Evolutionary conservation across 768 basidiomycete species (phyloP).

Genomic region (Goffeauzyma gilvescens): DNA sequence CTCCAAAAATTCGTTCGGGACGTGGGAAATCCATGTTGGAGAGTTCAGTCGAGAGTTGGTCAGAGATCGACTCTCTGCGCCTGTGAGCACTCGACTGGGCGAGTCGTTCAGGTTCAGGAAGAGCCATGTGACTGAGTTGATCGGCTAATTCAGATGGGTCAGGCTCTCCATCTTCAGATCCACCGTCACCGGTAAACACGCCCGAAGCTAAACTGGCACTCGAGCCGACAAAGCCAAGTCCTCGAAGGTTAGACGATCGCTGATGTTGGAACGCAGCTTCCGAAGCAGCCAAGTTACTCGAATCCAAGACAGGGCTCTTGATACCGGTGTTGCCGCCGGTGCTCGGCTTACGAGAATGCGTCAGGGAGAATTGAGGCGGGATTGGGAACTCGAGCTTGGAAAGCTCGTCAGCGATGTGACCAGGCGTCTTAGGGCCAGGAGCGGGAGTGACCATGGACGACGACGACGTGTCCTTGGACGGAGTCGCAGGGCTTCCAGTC

Average conservation of each 20-base stretch:
- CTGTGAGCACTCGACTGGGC: constrained; percentile 14
- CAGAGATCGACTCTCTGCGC: constrained; percentile 25
- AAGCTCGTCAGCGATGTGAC: constrained; percentile 22
- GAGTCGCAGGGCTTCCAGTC: no score
- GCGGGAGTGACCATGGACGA: no score
- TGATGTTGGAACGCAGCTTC: no score
- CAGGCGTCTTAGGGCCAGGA: constrained; percentile 21
- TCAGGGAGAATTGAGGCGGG: constrained; percentile 17
- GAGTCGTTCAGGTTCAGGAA: constrained; percentile 30
- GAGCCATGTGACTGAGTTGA: constrained; percentile 2
- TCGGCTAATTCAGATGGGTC: constrained; percentile 7
- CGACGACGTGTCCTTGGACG: no score
- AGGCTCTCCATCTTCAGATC: not conserved
- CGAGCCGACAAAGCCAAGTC: no score
- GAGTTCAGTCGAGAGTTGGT: constrained; percentile 21
- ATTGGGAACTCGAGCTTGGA: constrained; percentile 27
- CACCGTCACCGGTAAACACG: constrained; percentile 9
- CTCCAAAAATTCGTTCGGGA: constrained; percentile 30
- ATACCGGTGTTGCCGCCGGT: not conserved
- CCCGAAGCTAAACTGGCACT: constrained; percentile 8
- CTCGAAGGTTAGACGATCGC: no score
- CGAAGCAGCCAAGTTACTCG: no score
- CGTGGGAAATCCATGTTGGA: constrained; percentile 29
- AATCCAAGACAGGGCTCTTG: constrained; percentile 4
- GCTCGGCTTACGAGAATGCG: constrained; percentile 1